Conservation (phyloP, 1,284 basidiomycete genomes). For the Coriolopsis trogii region DNA sequence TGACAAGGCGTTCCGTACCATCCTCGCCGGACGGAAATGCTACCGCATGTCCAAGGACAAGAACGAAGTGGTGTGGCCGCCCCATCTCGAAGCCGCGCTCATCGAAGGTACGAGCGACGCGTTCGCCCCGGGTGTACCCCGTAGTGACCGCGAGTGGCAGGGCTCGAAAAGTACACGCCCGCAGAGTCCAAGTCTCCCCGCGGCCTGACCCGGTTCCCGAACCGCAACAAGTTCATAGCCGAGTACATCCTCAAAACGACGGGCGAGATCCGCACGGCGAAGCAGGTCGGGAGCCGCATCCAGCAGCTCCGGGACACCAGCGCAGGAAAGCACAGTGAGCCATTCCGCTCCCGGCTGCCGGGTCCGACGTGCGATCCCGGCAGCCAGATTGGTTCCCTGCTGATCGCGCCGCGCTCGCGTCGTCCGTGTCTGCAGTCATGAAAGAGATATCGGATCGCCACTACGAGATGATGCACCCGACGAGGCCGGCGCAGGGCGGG, state of each 20-base stretch:
- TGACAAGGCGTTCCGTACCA: constrained; percentile 43
- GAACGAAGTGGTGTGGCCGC: constrained; percentile 71
- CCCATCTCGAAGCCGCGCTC: constrained; percentile 67
- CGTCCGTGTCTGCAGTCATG: constrained; percentile 29
- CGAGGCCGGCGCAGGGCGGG: constrained; percentile 10
- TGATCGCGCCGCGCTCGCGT: constrained; percentile 1
- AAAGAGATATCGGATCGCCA: constrained; percentile 38
- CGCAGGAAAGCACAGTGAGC: constrained; percentile 65
- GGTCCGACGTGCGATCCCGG: background rate
- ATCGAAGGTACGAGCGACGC: too few species aligned
- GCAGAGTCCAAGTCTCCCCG: constrained; percentile 70
- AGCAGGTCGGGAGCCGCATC: constrained; percentile 74
- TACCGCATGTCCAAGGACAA: constrained; percentile 67
- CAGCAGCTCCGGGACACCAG: constrained; percentile 72
- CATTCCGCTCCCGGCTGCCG: constrained; percentile 3
- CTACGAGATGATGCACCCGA: constrained; percentile 35
- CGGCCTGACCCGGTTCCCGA: constrained; percentile 70
- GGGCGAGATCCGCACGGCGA: constrained; percentile 64
- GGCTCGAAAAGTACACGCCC: constrained; percentile 68
- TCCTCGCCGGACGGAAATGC: constrained; percentile 63
- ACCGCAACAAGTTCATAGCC: constrained; percentile 74
- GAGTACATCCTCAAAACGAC: constrained; percentile 67
- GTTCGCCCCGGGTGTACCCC: too few species aligned
- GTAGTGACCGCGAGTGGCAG: constrained; percentile 33
- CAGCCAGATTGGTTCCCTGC: constrained; percentile 1